phyloP scores from a whole-genome alignment of 345 rosid species.

The Brassica nigra region DNA sequence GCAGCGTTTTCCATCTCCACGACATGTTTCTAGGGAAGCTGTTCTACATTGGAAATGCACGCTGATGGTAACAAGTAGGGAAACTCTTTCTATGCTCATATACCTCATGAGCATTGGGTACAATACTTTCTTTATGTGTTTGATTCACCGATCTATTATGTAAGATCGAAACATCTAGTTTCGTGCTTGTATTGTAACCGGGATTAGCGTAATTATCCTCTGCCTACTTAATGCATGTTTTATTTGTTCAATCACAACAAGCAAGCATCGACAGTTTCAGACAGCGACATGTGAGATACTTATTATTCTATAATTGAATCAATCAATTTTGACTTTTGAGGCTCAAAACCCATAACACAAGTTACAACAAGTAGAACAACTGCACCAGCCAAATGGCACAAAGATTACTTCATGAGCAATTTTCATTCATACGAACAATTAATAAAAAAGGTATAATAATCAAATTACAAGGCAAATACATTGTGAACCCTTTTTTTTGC shows the following conservation, averaged over 20 bases:
- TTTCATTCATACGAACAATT: constrained; percentile 3
- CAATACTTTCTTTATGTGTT: neutral
- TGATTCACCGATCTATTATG: neutral
- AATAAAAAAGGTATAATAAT: neutral
- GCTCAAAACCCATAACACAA: constrained; percentile 1
- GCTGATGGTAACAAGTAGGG: neutral
- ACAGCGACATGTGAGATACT: constrained; percentile 16
- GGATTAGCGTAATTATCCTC: constrained; percentile 7
- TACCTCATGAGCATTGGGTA: constrained; percentile 13
- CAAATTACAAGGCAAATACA: neutral
- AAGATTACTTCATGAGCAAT: neutral
- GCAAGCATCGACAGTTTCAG: neutral
- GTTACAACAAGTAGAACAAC: constrained; percentile 4
- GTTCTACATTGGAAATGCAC: neutral
- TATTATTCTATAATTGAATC: constrained; percentile 4
- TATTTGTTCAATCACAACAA: constrained; percentile 8
- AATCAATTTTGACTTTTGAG: constrained; percentile 14
- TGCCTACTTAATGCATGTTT: neutral
- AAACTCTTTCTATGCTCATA: constrained; percentile 1
- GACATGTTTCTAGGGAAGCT: neutral
- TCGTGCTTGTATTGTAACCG: neutral
- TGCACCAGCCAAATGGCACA: neutral
- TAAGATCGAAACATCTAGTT: neutral
- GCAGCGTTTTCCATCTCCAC: neutral
- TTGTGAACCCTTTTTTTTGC: neutral